These are phyloP conservation scores for Metarhizium rileyi DNA, from an alignment of 2,329 filamentous ascomycete species.

Conservation along the genomic window DNA sequence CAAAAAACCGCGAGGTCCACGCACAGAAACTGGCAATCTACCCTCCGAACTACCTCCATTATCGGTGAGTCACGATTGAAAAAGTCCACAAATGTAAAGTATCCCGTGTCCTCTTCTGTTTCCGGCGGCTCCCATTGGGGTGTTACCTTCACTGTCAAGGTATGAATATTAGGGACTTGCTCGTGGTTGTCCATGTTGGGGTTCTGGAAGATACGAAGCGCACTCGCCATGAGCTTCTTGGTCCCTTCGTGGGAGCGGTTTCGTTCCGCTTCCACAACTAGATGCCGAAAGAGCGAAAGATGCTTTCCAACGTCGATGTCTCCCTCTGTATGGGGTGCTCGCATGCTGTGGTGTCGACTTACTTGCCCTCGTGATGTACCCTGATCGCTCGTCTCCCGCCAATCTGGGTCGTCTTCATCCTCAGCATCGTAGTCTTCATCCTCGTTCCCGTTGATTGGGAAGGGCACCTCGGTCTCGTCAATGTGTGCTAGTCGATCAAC, in stretches of 20 bases:
- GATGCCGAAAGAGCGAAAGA: constrained; percentile 28
- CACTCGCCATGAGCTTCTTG: constrained; percentile 22
- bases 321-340: not conserved
- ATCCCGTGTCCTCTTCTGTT: not conserved
- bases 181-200: constrained; percentile 2
- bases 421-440: constrained; percentile 8
- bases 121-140: constrained; percentile 13
- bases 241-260: constrained; percentile 24
- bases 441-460: constrained; percentile 1
- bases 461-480: constrained; percentile 6
- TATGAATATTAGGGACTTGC: constrained; percentile 23
- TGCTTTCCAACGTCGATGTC: constrained; percentile 26
- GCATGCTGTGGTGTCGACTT: not conserved
- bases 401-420: constrained; percentile 9
- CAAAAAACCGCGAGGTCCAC: constrained; percentile 22
- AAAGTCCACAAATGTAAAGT: constrained; percentile 28
- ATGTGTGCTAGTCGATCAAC: constrained; percentile 9
- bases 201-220: constrained; percentile 26
- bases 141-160: constrained; percentile 31
- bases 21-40: constrained; percentile 26
- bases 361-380: not conserved
- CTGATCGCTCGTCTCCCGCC: not conserved
- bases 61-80: constrained; percentile 21
- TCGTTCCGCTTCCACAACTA: constrained; percentile 33
- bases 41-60: constrained; percentile 18